Conservation (phyloP, 371 early-diverging fungal genomes). For the Mortierella sp. region DNA sequence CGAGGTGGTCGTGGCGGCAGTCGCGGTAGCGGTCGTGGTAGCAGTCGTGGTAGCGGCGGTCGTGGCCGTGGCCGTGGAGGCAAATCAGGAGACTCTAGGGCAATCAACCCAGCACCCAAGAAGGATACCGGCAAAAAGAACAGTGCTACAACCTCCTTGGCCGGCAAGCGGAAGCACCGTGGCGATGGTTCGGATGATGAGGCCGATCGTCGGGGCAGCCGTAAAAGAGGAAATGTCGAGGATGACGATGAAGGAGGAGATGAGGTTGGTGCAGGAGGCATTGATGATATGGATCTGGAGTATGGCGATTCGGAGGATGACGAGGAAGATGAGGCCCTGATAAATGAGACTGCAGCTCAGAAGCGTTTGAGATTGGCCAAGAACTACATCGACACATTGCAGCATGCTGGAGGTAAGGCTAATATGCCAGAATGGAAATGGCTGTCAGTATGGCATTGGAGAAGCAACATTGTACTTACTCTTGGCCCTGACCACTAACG, state of each 20-base stretch:
- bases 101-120: constrained; percentile 46
- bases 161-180: constrained; percentile 53
- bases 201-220: constrained; percentile 2
- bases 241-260: constrained; percentile 66
- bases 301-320: constrained; percentile 62
- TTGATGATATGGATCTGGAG: constrained; percentile 66
- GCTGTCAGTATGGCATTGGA: neutral
- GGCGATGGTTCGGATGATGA: constrained; percentile 48
- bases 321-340: constrained; percentile 70
- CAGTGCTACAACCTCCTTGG: constrained; percentile 38
- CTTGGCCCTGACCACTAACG: neutral
- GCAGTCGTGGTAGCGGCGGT: constrained; percentile 4
- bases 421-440: neutral
- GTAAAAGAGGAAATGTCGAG: constrained; percentile 46
- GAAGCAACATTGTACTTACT: neutral
- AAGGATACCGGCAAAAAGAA: constrained; percentile 50
- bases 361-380: constrained; percentile 95
- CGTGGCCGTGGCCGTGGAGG: constrained; percentile 19
- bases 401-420: constrained; percentile 73
- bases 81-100: constrained; percentile 25
- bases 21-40: constrained; percentile 16
- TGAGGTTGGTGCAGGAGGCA: constrained; percentile 67
- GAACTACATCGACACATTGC: constrained; percentile 86
- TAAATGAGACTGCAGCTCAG: constrained; percentile 89
- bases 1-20: constrained; percentile 17